A percentile compares a stretch with the other conserved stretches of the same genome.
phyloP scores from a whole-genome alignment of 768 basidiomycete species.

The Boletus rubroflammeus region DNA sequence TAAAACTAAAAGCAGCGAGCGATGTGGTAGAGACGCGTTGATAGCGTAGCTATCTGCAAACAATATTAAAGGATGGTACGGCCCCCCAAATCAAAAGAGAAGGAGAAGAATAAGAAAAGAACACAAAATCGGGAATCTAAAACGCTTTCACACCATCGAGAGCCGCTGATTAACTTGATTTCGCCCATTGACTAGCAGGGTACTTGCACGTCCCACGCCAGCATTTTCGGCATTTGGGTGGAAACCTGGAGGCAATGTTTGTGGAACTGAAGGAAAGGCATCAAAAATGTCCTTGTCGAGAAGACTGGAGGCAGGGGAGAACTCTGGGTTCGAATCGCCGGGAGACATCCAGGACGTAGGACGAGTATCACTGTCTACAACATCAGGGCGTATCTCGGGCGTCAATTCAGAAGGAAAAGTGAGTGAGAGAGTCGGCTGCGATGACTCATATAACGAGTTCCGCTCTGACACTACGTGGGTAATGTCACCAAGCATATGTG shows the following conservation, averaged over 20 bases:
- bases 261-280: slow-evolving; percentile 69
- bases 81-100: background rate
- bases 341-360: slow-evolving; percentile 49
- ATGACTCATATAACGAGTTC: slow-evolving; percentile 25
- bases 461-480: slow-evolving; percentile 19
- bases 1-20: background rate
- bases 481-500: background rate
- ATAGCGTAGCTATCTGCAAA: slow-evolving; percentile 10
- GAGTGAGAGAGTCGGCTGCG: slow-evolving; percentile 24
- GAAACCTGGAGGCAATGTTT: slow-evolving; percentile 38
- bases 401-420: slow-evolving; percentile 21
- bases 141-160: slow-evolving; percentile 21
- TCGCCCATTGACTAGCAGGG: slow-evolving; percentile 27
- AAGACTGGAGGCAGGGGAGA: slow-evolving; percentile 36
- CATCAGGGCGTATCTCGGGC: slow-evolving; percentile 8
- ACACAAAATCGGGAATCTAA: slow-evolving; percentile 7
- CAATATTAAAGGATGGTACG: slow-evolving; percentile 2
- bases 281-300: slow-evolving; percentile 64
- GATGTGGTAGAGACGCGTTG: background rate
- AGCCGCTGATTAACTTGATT: slow-evolving; percentile 23
- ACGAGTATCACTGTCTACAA: slow-evolving; percentile 22
- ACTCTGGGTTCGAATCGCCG: slow-evolving; percentile 36
- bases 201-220: slow-evolving; percentile 18
- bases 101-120: background rate
- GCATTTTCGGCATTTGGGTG: slow-evolving; percentile 12